Conservation (phyloP, 345 rosid species). For the Melaleuca quinquenervia region DNA sequence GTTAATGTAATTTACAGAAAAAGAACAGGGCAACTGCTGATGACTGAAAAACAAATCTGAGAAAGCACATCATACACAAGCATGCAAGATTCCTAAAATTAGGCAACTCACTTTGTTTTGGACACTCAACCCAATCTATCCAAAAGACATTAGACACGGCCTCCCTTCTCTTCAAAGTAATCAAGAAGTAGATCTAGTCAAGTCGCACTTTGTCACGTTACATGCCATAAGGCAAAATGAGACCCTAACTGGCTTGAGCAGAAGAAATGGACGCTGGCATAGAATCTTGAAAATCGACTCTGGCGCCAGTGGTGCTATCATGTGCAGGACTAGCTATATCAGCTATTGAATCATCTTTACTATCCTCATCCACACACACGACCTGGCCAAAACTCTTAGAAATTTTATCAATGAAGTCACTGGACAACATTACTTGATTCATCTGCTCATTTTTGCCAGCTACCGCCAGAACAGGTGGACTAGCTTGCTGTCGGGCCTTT, state of each 20-base stretch:
- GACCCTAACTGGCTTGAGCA: conserved; percentile 35
- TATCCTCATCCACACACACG: conserved; percentile 54
- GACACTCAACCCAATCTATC: not conserved
- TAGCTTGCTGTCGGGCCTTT: conserved; percentile 31
- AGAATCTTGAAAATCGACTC: conserved; percentile 31
- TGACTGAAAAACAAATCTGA: not conserved
- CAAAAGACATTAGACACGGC: not conserved
- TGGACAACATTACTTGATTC: conserved; percentile 20
- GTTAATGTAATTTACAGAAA: not conserved
- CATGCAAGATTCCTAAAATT: not conserved
- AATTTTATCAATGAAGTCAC: conserved; percentile 67
- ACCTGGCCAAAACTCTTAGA: conserved; percentile 73
- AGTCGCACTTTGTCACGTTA: not conserved
- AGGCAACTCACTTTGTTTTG: not conserved
- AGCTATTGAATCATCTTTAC: conserved; percentile 25
- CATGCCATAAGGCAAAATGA: conserved; percentile 2
- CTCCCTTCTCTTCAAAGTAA: not conserved
- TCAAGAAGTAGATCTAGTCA: not conserved
- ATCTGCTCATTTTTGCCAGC: conserved; percentile 48
- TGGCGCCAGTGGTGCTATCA: conserved; percentile 18
- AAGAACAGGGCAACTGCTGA: not conserved
- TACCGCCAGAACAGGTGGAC: conserved; percentile 30
- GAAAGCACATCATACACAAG: not conserved
- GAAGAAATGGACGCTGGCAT: conserved; percentile 24
- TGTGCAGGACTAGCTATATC: conserved; percentile 19